Evolutionary conservation across 345 rosid genomes (phyloP).

Genomic region (Erucastrum elatum): DNA sequence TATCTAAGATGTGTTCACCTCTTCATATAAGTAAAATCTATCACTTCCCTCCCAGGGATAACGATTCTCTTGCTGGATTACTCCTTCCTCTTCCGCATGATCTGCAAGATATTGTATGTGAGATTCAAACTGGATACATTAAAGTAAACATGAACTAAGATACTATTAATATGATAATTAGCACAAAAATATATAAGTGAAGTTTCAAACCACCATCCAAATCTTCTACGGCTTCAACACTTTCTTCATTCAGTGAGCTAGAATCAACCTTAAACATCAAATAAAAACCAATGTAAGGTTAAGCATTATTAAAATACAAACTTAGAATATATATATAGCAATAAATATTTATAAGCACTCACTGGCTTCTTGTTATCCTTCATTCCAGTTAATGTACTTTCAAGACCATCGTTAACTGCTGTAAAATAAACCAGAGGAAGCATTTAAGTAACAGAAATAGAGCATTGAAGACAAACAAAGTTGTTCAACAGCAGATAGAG

Average conservation of each 20-base stretch:
- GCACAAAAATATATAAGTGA: not conserved
- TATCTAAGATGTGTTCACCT: slow-evolving; percentile 47
- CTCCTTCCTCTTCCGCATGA: slow-evolving; percentile 62
- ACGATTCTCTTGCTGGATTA: slow-evolving; percentile 41
- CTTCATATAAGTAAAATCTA: slow-evolving; percentile 83
- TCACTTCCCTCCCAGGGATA: slow-evolving; percentile 95
- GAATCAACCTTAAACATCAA: slow-evolving; percentile 59
- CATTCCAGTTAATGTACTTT: slow-evolving; percentile 72
- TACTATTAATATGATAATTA: not conserved
- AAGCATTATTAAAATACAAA: not conserved
- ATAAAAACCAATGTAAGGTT: slow-evolving; percentile 10
- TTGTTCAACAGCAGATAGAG: not conserved
- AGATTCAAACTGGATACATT: slow-evolving; percentile 5
- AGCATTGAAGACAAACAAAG: not conserved
- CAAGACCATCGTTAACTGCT: slow-evolving; percentile 75
- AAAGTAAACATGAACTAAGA: not conserved
- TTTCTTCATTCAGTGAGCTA: slow-evolving; percentile 64
- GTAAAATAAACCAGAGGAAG: not conserved
- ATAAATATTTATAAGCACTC: slow-evolving; percentile 36
- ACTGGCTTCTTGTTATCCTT: slow-evolving; percentile 96
- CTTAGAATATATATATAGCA: not conserved
- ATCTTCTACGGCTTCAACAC: slow-evolving; percentile 60
- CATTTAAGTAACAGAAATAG: not conserved
- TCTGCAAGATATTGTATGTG: slow-evolving; percentile 42
- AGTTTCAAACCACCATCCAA: slow-evolving; percentile 52